Conservation (phyloP, 176 grass and related monocot species). For the Paspalum notatum region DNA sequence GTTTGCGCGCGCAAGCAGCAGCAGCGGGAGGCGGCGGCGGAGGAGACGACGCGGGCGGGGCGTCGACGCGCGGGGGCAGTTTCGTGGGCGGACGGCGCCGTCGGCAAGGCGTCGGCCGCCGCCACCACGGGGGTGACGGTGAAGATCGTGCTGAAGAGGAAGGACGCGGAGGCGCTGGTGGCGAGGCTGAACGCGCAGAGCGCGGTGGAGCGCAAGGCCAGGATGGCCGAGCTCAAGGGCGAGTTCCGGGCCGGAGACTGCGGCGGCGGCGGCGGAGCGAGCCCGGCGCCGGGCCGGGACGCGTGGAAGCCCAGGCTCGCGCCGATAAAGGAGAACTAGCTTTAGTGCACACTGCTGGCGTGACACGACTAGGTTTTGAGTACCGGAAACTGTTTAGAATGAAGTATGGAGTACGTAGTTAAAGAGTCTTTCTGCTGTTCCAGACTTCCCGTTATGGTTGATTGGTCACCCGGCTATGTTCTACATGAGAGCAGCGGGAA, state of each 20-base stretch:
- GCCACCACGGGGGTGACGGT: conserved; percentile 9
- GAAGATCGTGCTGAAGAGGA: conserved; percentile 61
- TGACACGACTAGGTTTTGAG: background rate
- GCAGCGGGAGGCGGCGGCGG: background rate
- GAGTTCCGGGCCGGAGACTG: background rate
- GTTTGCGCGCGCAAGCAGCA: background rate
- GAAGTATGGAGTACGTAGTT: background rate
- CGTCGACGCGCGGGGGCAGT: background rate
- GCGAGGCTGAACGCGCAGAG: conserved; percentile 30
- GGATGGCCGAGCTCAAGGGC: conserved; percentile 37
- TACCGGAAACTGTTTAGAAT: background rate
- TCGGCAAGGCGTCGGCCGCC: background rate
- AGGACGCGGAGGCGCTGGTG: conserved; percentile 55
- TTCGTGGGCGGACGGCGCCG: background rate
- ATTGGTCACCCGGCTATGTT: too few relatives aligned
- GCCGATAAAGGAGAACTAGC: conserved; percentile 44
- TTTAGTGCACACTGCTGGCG: background rate
- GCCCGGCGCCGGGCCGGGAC: conserved; percentile 20
- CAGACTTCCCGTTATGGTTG: too few relatives aligned
- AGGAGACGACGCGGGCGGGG: background rate
- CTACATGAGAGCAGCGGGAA: too few relatives aligned
- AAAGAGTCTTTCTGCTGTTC: too few relatives aligned
- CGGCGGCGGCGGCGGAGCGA: background rate
- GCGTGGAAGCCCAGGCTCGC: conserved; percentile 32
- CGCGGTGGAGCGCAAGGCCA: conserved; percentile 20